These are phyloP conservation scores for Lachnellula subtilissima DNA, from an alignment of 2,329 filamentous ascomycete species.

Conservation along the genomic window DNA sequence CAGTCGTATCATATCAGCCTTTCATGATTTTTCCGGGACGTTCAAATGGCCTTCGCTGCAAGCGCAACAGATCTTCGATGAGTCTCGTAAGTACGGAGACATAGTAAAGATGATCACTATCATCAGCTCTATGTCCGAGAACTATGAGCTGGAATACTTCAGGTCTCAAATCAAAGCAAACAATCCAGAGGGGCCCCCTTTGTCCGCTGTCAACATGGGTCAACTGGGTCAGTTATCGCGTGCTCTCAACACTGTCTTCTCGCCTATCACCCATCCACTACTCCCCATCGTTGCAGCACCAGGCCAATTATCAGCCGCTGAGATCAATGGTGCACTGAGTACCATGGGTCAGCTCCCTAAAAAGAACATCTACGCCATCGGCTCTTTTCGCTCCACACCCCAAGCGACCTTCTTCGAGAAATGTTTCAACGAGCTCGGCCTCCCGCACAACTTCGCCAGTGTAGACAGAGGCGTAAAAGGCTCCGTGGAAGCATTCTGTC, in stretches of 20 bases:
- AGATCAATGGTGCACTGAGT: slow-evolving; percentile 76
- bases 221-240: slow-evolving; percentile 80
- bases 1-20: slow-evolving; percentile 86
- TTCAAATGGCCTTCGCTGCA: slow-evolving; percentile 78
- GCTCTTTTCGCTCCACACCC: slow-evolving; percentile 61
- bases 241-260: slow-evolving; percentile 80
- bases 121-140: slow-evolving; percentile 75
- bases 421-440: slow-evolving; percentile 74
- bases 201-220: slow-evolving; percentile 85
- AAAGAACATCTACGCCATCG: slow-evolving; percentile 76
- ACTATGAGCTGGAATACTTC: slow-evolving; percentile 88
- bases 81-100: slow-evolving; percentile 70
- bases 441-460: slow-evolving; percentile 75
- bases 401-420: slow-evolving; percentile 84
- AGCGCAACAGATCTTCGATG: slow-evolving; percentile 66
- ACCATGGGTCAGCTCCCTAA: slow-evolving; percentile 77
- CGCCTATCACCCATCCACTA: slow-evolving; percentile 80
- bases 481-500: slow-evolving; percentile 66
- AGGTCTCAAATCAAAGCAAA: slow-evolving; percentile 68
- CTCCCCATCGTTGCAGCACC: slow-evolving; percentile 80
- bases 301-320: slow-evolving; percentile 77
- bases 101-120: slow-evolving; percentile 90
- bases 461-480: slow-evolving; percentile 66
- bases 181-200: slow-evolving; percentile 63
- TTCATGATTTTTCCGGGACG: slow-evolving; percentile 79